These are phyloP conservation scores for Camellia granthamiana DNA, from an alignment of 148 eudicot species.

Conservation along the genomic window DNA sequence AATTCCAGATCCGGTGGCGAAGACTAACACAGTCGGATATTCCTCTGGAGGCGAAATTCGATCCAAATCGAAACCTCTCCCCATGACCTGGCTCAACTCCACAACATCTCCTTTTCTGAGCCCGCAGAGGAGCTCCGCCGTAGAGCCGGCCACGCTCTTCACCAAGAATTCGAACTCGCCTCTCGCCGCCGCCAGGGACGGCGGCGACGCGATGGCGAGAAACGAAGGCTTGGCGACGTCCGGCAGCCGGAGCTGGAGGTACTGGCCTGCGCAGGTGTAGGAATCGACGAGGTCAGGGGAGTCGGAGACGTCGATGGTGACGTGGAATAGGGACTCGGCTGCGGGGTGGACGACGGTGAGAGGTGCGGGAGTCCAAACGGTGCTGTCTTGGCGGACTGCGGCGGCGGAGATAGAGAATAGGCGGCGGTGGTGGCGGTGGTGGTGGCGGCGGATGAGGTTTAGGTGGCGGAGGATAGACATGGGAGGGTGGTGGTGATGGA, in stretches of 20 bases:
- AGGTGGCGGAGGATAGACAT: slow-evolving; percentile 50
- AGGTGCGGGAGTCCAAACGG: slow-evolving; percentile 55
- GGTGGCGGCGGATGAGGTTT: slow-evolving; percentile 15
- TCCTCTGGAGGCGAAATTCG: slow-evolving; percentile 58
- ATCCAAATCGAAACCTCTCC: slow-evolving; percentile 62
- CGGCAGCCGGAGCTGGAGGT: slow-evolving; percentile 71
- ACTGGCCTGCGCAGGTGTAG: slow-evolving; percentile 67
- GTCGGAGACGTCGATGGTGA: slow-evolving; percentile 72
- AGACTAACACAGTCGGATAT: slow-evolving; percentile 56
- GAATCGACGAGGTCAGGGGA: slow-evolving; percentile 58
- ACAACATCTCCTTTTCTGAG: slow-evolving; percentile 63
- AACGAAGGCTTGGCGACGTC: slow-evolving; percentile 54
- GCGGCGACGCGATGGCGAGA: slow-evolving; percentile 79
- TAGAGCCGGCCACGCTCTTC: slow-evolving; percentile 69
- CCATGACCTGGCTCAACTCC: slow-evolving; percentile 65
- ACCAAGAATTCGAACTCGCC: slow-evolving; percentile 76
- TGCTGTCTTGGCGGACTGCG: slow-evolving; percentile 59
- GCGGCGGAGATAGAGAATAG: slow-evolving; percentile 31
- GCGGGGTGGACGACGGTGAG: slow-evolving; percentile 56
- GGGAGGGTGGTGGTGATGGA: slow-evolving; percentile 15
- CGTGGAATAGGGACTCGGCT: slow-evolving; percentile 82
- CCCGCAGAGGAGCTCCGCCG: slow-evolving; percentile 77
- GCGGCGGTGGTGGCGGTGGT: slow-evolving; percentile 20
- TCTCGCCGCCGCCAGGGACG: slow-evolving; percentile 33
- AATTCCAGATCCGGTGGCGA: slow-evolving; percentile 96